These are phyloP conservation scores for Pholiota adiposa DNA, from an alignment of 1,284 basidiomycete species.

Conservation along the genomic window DNA sequence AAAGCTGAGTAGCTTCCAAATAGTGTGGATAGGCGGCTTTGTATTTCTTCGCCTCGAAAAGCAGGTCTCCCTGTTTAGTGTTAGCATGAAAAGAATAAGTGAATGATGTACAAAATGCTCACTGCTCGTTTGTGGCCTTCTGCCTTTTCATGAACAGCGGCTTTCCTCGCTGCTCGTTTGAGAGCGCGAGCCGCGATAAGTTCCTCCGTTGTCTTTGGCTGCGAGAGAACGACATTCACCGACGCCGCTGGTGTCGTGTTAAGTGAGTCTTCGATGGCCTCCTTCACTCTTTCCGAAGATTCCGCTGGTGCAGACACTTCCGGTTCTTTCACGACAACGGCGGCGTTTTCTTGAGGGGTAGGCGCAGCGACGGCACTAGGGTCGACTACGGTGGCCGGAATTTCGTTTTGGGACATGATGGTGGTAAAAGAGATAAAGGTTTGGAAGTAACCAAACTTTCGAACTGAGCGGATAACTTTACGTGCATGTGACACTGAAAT, in stretches of 20 bases:
- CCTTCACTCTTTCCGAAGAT: not conserved
- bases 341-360: not conserved
- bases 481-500: too few relatives aligned
- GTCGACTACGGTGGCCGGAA: not conserved
- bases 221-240: conserved; percentile 16
- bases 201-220: conserved; percentile 23
- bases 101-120: not conserved
- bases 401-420: conserved; percentile 3
- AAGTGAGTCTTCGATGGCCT: conserved; percentile 1
- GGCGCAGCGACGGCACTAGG: not conserved
- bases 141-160: conserved; percentile 21
- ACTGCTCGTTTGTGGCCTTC: conserved; percentile 23
- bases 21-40: conserved; percentile 35
- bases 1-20: conserved; percentile 35
- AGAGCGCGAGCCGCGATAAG: conserved; percentile 23
- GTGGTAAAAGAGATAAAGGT: not conserved
- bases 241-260: conserved; percentile 12
- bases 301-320: not conserved
- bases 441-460: too few relatives aligned
- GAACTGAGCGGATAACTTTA: too few relatives aligned
- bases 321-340: not conserved
- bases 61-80: conserved; percentile 32
- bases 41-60: conserved; percentile 32
- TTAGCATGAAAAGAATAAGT: not conserved
- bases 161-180: conserved; percentile 25